These are phyloP conservation scores for Paulinella micropora DNA, from an alignment of 78 protist genomes.

Conservation along the genomic window DNA sequence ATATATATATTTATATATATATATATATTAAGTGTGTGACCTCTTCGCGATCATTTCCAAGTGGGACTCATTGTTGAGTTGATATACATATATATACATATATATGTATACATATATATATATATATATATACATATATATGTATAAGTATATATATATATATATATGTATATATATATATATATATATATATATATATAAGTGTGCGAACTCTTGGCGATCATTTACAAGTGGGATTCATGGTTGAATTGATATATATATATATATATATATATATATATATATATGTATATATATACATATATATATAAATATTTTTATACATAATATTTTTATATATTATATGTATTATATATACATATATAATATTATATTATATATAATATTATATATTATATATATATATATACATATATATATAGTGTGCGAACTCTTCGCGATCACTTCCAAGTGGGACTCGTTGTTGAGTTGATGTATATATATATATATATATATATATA, in stretches of 20 bases:
- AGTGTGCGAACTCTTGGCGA: not conserved
- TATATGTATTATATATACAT: not conserved
- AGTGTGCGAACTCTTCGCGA: not conserved
- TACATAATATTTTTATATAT: not conserved
- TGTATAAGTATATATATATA: not conserved
- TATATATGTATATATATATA: not conserved
- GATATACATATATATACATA: not conserved
- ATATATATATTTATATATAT: not conserved
- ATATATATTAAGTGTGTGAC: not conserved
- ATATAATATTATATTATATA: not conserved
- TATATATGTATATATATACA: not conserved
- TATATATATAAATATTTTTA: not conserved
- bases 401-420: not conserved
- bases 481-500: not conserved
- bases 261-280: not conserved
- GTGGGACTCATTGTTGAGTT: not conserved
- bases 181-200: not conserved
- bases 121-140: not conserved
- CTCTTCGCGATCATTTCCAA: not conserved
- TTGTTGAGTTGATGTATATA: not conserved
- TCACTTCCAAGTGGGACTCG: too few species aligned
- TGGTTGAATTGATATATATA: too few species aligned
- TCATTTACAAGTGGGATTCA: too few species aligned
- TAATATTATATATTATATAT: not conserved
- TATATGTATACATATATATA: not conserved